Evolutionary conservation across 352 stramenopile species (phyloP).

Genomic region (Phytopythium oedochilum): DNA sequence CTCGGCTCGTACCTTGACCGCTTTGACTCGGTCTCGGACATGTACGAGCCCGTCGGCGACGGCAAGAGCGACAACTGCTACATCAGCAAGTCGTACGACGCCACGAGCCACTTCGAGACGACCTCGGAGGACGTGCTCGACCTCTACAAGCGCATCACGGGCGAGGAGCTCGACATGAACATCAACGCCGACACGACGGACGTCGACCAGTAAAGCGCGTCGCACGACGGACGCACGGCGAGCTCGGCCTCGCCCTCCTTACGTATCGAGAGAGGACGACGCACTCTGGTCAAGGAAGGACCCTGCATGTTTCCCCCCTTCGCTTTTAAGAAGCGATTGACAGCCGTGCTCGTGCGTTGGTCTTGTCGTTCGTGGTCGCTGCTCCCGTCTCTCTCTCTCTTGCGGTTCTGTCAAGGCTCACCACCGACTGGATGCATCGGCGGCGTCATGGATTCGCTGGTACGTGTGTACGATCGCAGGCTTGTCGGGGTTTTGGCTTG

Average conservation of each 20-base stretch:
- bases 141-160: constrained; percentile 98
- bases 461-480: too few relatives aligned
- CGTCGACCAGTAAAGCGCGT: constrained; percentile 84
- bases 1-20: constrained; percentile 95
- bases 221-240: not conserved
- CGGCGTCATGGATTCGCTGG: too few relatives aligned
- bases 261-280: not conserved
- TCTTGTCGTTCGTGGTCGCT: not conserved
- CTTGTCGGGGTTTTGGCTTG: too few relatives aligned
- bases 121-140: constrained; percentile 96
- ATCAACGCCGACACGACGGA: constrained; percentile 96
- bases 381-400: too few relatives aligned
- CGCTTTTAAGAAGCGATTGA: not conserved
- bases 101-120: constrained; percentile 96
- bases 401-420: too few relatives aligned
- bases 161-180: constrained; percentile 97
- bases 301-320: not conserved
- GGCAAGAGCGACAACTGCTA: constrained; percentile 95
- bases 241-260: not conserved
- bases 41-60: constrained; percentile 92
- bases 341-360: not conserved
- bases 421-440: too few relatives aligned
- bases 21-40: constrained; percentile 96
- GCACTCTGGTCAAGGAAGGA: not conserved
- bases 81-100: constrained; percentile 94